Evolutionary conservation across 495 filamentous ascomycete genomes (phyloP).

Genomic region (Tricharina praecox): DNA sequence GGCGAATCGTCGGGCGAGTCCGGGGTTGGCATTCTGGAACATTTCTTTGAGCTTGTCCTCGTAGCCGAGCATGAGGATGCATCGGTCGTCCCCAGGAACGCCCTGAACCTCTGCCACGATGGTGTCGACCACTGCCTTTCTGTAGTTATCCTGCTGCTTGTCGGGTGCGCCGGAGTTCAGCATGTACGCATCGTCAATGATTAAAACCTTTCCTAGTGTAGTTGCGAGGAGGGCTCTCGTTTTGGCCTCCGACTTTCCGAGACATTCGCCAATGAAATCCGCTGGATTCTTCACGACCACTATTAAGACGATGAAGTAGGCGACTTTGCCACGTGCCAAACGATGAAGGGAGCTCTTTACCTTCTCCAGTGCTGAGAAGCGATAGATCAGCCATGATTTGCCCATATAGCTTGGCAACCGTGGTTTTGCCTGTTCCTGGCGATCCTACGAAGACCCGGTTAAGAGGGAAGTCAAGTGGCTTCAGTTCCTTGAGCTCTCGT

Average conservation of each 20-base stretch:
- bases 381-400: conserved; percentile 46
- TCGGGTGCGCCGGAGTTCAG: conserved; percentile 20
- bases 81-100: conserved; percentile 58
- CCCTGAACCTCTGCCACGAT: conserved; percentile 74
- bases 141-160: conserved; percentile 36
- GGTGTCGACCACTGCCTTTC: conserved; percentile 53
- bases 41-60: conserved; percentile 58
- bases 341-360: conserved; percentile 43
- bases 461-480: conserved; percentile 38
- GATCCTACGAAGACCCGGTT: conserved; percentile 56
- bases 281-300: conserved; percentile 54
- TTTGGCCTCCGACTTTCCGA: conserved; percentile 52
- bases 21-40: conserved; percentile 69
- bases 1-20: conserved; percentile 51
- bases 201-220: conserved; percentile 52
- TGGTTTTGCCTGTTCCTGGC: conserved; percentile 63
- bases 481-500: conserved; percentile 35
- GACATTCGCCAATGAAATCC: conserved; percentile 47
- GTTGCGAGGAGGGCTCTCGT: conserved; percentile 55
- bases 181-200: conserved; percentile 63
- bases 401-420: conserved; percentile 58
- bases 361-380: conserved; percentile 44
- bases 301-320: conserved; percentile 17
- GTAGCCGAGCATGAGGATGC: conserved; percentile 62
- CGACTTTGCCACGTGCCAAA: conserved; percentile 21